A percentile compares a stretch with the other conserved stretches of the same genome.
Evolutionary conservation across 1,284 basidiomycete species (phyloP).

Genomic region (Cryptococcus maquisensis): DNA sequence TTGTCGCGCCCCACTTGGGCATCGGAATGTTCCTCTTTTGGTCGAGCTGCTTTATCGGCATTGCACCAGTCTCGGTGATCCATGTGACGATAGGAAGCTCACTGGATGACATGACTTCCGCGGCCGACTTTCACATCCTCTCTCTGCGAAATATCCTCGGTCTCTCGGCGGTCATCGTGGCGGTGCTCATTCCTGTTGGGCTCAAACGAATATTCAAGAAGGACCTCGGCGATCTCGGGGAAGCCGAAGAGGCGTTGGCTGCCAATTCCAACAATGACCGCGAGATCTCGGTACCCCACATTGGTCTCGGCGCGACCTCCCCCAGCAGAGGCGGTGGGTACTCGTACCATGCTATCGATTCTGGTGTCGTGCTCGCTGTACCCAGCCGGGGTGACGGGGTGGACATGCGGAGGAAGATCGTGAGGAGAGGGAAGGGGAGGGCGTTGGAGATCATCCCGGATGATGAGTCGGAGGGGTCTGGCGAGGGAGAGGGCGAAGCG

Average conservation of each 20-base stretch:
- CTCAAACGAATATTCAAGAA: conserved; percentile 55
- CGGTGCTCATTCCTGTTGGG: conserved; percentile 86
- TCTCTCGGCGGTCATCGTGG: conserved; percentile 74
- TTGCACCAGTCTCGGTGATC: conserved; percentile 86
- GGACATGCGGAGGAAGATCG: conserved; percentile 4
- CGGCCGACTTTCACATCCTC: conserved; percentile 87
- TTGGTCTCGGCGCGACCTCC: conserved; percentile 11
- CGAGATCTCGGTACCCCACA: conserved; percentile 20
- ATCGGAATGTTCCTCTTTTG: conserved; percentile 83
- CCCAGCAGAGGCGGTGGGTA: conserved; percentile 8
- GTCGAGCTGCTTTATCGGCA: conserved; percentile 79
- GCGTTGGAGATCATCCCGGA: conserved; percentile 27
- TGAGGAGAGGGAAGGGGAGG: conserved; percentile 30
- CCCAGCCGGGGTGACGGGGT: conserved; percentile 32
- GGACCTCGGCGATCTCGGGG: conserved; percentile 43
- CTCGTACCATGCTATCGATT: conserved; percentile 38
- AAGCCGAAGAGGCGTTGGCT: conserved; percentile 33
- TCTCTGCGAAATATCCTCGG: conserved; percentile 82
- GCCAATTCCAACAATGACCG: conserved; percentile 11
- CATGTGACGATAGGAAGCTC: conserved; percentile 93
- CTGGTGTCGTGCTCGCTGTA: conserved; percentile 34
- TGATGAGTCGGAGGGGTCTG: conserved; percentile 21
- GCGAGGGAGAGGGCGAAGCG: background rate
- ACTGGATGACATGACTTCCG: conserved; percentile 88
- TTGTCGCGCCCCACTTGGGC: conserved; percentile 88